Percentiles rank a stretch among this genome's conserved stretches.
Conservation (phyloP, 768 basidiomycete genomes). For the Tricholoma matsutake region DNA sequence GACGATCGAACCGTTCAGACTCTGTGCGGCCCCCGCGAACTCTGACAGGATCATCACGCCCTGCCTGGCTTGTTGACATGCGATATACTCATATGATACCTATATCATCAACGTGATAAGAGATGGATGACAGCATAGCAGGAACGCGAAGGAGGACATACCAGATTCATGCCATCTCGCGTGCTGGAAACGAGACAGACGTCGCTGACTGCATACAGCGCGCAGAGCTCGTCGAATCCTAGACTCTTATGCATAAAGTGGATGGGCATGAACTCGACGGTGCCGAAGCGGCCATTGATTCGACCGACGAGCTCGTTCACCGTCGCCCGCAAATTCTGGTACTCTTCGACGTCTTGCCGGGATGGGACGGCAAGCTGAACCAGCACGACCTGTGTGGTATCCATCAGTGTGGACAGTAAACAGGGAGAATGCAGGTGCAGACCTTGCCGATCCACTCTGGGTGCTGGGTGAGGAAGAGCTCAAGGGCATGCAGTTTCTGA, state of each 20-base stretch:
- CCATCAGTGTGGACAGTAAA: slow-evolving; percentile 4
- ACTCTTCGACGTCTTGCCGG: slow-evolving; percentile 97
- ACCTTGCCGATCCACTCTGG: slow-evolving; percentile 99
- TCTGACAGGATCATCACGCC: slow-evolving; percentile 98
- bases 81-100: slow-evolving; percentile 99
- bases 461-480: slow-evolving; percentile 94
- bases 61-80: slow-evolving; percentile 88
- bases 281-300: slow-evolving; percentile 98
- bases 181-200: slow-evolving; percentile 95
- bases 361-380: slow-evolving; percentile 98
- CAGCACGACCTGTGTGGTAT: slow-evolving; percentile 69
- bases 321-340: slow-evolving; percentile 92
- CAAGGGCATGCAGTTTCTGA: slow-evolving; percentile 95
- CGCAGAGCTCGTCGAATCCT: slow-evolving; percentile 91
- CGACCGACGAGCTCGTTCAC: slow-evolving; percentile 98
- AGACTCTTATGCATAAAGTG: slow-evolving; percentile 99
- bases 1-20: slow-evolving; percentile 91
- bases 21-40: slow-evolving; percentile 97
- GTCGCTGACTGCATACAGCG: slow-evolving; percentile 95
- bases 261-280: slow-evolving; percentile 99
- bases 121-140: slow-evolving; percentile 20
- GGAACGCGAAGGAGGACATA: slow-evolving; percentile 37
- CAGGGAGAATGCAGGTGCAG: slow-evolving; percentile 8
- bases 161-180: slow-evolving; percentile 98
- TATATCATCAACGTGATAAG: slow-evolving; percentile 30